These are phyloP conservation scores for Ploettnerulaceae sp. DNA, from an alignment of 2,329 filamentous ascomycete genomes.

Conservation along the genomic window DNA sequence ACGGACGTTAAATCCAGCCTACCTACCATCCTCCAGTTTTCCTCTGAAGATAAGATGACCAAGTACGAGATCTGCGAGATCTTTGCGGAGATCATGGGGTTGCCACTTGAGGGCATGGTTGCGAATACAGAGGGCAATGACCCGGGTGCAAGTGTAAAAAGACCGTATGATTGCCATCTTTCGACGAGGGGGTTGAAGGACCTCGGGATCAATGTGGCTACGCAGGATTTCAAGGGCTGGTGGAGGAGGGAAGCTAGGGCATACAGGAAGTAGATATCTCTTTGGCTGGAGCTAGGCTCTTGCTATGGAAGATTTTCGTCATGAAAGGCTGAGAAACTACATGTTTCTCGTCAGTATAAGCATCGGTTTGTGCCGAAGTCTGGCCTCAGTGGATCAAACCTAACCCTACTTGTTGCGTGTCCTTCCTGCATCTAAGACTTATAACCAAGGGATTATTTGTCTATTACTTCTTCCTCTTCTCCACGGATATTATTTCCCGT, in stretches of 20 bases:
- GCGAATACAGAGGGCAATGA: conserved; percentile 69
- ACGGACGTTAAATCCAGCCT: conserved; percentile 47
- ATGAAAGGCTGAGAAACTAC: no score
- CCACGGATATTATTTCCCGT: no score
- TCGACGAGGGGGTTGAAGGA: conserved; percentile 70
- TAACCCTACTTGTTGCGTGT: no score
- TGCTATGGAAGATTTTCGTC: no score
- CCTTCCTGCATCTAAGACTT: no score
- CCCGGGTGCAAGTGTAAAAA: conserved; percentile 63
- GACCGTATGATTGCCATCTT: conserved; percentile 85
- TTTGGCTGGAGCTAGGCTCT: no score
- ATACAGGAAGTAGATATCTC: conserved; percentile 40
- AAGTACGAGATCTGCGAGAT: conserved; percentile 84
- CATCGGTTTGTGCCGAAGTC: no score
- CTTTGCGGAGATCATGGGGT: conserved; percentile 73
- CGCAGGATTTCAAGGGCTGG: conserved; percentile 74
- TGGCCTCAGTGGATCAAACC: no score
- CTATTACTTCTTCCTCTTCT: no score
- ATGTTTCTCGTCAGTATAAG: no score
- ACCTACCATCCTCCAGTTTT: conserved; percentile 75
- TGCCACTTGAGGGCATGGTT: conserved; percentile 63
- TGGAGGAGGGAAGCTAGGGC: conserved; percentile 64
- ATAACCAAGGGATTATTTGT: no score
- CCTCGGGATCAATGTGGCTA: conserved; percentile 68
- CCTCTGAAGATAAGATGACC: conserved; percentile 78